These are phyloP conservation scores for Neurospora sp. DNA, from an alignment of 495 filamentous ascomycete genomes.

Conservation along the genomic window DNA sequence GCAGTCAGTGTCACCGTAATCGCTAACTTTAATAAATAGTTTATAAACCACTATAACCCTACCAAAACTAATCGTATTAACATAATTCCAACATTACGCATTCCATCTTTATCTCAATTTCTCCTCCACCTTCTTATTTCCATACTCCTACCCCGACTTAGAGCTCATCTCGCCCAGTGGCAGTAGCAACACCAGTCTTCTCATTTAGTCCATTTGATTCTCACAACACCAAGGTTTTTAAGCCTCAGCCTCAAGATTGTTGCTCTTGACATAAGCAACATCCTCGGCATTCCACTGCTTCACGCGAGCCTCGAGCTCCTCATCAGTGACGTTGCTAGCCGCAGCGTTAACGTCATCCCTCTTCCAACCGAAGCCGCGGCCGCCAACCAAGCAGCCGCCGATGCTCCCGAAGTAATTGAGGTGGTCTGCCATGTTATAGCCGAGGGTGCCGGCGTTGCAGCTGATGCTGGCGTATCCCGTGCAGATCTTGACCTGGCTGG, in stretches of 20 bases:
- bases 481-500: slow-evolving; percentile 27
- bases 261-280: slow-evolving; percentile 1
- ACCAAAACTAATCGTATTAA: too few relatives aligned
- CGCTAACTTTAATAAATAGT: too few relatives aligned
- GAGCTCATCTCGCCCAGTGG: too few relatives aligned
- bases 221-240: not conserved
- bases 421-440: slow-evolving; percentile 24
- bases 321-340: slow-evolving; percentile 15
- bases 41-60: too few relatives aligned
- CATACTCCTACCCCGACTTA: too few relatives aligned
- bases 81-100: too few relatives aligned
- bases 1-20: not conserved
- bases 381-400: slow-evolving; percentile 15
- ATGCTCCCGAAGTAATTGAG: slow-evolving; percentile 28
- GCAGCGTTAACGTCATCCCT: slow-evolving; percentile 6
- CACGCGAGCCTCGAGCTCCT: slow-evolving; percentile 19
- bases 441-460: slow-evolving; percentile 30
- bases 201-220: not conserved
- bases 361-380: slow-evolving; percentile 13
- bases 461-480: slow-evolving; percentile 22
- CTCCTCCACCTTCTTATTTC: too few relatives aligned
- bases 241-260: not conserved
- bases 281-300: slow-evolving; percentile 22
- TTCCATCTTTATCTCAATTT: too few relatives aligned
- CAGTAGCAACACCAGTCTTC: too few relatives aligned